Evolutionary conservation across 2,329 filamentous ascomycete species (phyloP), one percentile per base, ranked within the genome.

Genomic region (Diaporthe vexans): DNA sequence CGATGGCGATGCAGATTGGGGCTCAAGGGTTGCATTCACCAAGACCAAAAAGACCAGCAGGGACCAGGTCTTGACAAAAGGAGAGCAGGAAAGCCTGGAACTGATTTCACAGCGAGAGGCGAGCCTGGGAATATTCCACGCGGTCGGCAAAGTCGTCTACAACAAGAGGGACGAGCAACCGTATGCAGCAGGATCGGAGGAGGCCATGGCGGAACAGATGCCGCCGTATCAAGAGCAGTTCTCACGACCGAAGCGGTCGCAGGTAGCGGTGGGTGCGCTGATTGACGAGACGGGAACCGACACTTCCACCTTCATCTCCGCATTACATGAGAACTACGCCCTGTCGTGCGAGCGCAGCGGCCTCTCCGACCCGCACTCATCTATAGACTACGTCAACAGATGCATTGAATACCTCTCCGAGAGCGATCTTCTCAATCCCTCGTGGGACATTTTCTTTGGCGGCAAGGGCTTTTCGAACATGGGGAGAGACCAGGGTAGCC

Each of bases 261-360:
- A 94, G 76, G 92, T 95, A 1, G 85, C 86, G 9, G 89, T 94
- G 9, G 93, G 98, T 77, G 88, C 90, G 1, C 88, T 99, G n/a
- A 93, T 98, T 33, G 94, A 98, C 79, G 96, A 98, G 84, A 95
- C 94, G 0, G 97, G 97, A 1, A 98, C 97, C 0, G 97, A 99
- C 79, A 94, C 93, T 0, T 91, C 94, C 73, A 98, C 95, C 0
- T 98, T 98, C 79, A 90, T 98, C 65, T 94, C 95, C 6, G 94
- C 95, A 4, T 85, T 98, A 0, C 96, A 98, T 81, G 97, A 99
- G 80, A 99, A 99, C 80, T 98, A 98, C 78, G 88, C 93, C 1
- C 87, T 95, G 0, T 98, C 97, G 0, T 98, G 96, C 80, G 91
- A 93, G 77, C 86, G 86, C 59, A 85, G 84, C 2, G 84, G 85